Percentiles rank a stretch among this genome's conserved stretches.
phyloP scores from a whole-genome alignment of 148 eudicot species.

The Rhododendron ferrugineum region DNA sequence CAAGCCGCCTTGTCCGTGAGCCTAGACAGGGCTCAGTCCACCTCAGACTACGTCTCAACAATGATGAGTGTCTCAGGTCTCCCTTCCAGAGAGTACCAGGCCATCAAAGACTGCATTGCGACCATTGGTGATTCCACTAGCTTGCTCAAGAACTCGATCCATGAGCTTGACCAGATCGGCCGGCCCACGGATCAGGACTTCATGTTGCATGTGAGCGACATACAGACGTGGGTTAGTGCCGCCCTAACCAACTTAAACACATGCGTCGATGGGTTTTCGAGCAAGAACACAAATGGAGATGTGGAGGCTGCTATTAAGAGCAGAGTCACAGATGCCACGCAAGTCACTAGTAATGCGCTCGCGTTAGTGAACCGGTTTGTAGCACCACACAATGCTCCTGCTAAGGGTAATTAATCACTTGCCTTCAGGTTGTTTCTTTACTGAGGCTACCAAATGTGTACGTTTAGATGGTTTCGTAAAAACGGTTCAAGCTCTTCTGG shows the following conservation, averaged over 20 bases:
- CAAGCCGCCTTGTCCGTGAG: slow-evolving; percentile 51
- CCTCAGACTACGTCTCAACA: slow-evolving; percentile 28
- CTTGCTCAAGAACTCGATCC: slow-evolving; percentile 45
- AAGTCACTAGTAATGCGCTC: slow-evolving; percentile 58
- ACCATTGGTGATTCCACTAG: slow-evolving; percentile 43
- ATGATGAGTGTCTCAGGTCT: slow-evolving; percentile 22
- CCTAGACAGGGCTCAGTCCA: slow-evolving; percentile 33
- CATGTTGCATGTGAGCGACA: slow-evolving; percentile 52
- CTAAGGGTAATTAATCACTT: background rate
- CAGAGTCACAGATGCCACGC: slow-evolving; percentile 31
- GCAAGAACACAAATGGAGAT: slow-evolving; percentile 15
- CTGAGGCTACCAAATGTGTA: background rate
- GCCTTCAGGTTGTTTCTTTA: background rate
- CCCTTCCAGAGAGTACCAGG: slow-evolving; percentile 38
- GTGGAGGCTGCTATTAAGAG: slow-evolving; percentile 26
- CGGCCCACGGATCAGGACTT: slow-evolving; percentile 32
- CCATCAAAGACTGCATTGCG: slow-evolving; percentile 50
- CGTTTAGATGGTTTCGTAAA: background rate
- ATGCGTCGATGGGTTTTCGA: slow-evolving; percentile 49
- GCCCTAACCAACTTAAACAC: slow-evolving; percentile 50
- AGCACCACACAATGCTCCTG: background rate
- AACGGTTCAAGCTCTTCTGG: background rate
- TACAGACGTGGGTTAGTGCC: slow-evolving; percentile 67
- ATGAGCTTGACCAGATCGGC: slow-evolving; percentile 39
- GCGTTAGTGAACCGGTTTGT: slow-evolving; percentile 54